Percentiles rank a stretch among this genome's conserved stretches.
Evolutionary conservation across 2,329 filamentous ascomycete species (phyloP).

Genomic region (Aspergillus quadricinctus): DNA sequence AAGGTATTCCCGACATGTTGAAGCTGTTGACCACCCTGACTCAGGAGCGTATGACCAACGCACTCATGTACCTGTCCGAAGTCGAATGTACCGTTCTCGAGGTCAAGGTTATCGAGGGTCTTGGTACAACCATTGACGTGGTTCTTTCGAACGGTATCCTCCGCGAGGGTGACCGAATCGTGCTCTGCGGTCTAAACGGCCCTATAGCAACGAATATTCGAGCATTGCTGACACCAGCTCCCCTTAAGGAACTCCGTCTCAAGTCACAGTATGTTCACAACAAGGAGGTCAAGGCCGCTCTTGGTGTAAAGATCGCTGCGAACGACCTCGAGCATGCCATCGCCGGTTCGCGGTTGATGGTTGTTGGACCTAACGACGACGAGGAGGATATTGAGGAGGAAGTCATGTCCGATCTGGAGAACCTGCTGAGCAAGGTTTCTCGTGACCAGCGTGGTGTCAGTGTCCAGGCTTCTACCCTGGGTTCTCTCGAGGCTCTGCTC

Average conservation of each 20-base stretch:
- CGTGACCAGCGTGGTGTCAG: conserved; percentile 91
- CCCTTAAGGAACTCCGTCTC: conserved; percentile 87
- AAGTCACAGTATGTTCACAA: conserved; percentile 98
- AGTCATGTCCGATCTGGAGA: conserved; percentile 90
- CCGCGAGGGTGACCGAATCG: conserved; percentile 87
- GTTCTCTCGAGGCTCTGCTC: conserved; percentile 89
- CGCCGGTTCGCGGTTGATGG: conserved; percentile 88
- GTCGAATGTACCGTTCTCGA: conserved; percentile 97
- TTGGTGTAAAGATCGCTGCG: conserved; percentile 98
- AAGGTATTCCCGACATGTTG: conserved; percentile 97
- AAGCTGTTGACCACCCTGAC: conserved; percentile 90
- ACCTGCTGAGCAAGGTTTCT: conserved; percentile 84
- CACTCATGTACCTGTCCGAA: conserved; percentile 97
- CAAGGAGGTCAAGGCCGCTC: conserved; percentile 96
- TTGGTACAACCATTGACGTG: conserved; percentile 98
- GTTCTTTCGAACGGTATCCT: conserved; percentile 94
- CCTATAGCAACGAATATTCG: conserved; percentile 93
- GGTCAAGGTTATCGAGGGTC: conserved; percentile 98
- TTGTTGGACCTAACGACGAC: conserved; percentile 91
- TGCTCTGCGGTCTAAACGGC: conserved; percentile 94
- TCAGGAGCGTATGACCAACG: conserved; percentile 94
- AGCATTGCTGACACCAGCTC: conserved; percentile 86
- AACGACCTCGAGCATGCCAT: conserved; percentile 95
- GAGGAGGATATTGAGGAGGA: conserved; percentile 96
- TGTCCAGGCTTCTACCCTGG: conserved; percentile 94